These are phyloP conservation scores for Rutstroemia sp. DNA, from an alignment of 2,329 filamentous ascomycete genomes.

Conservation along the genomic window DNA sequence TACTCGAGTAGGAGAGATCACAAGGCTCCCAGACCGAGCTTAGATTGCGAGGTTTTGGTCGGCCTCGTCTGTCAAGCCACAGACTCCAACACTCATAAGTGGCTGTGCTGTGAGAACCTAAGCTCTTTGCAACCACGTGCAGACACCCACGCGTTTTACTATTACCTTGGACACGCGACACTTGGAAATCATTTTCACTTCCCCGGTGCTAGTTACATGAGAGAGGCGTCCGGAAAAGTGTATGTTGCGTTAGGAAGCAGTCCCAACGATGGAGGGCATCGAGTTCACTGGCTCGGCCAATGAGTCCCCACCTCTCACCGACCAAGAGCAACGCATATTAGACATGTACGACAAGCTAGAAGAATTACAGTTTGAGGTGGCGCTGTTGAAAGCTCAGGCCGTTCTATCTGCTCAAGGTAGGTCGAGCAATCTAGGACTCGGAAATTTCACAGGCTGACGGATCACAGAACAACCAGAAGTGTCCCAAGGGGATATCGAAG, in stretches of 20 bases:
- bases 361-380: constrained; percentile 64
- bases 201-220: not conserved
- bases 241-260: constrained; percentile 5
- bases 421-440: not conserved
- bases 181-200: too few relatives aligned
- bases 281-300: constrained; percentile 13
- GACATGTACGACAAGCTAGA: constrained; percentile 65
- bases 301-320: constrained; percentile 47
- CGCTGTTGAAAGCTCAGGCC: constrained; percentile 47
- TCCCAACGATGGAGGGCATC: constrained; percentile 23
- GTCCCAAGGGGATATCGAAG: constrained; percentile 44
- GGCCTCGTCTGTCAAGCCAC: constrained; percentile 7
- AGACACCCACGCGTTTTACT: too few relatives aligned
- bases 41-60: not conserved
- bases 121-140: not conserved
- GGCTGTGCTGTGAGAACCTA: not conserved
- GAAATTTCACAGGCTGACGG: constrained; percentile 13
- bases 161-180: too few relatives aligned
- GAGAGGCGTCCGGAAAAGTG: not conserved
- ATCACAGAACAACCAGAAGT: constrained; percentile 27
- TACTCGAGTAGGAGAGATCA: constrained; percentile 5
- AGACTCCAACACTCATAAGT: not conserved
- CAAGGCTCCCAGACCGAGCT: constrained; percentile 11
- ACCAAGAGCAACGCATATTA: constrained; percentile 58
- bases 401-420: constrained; percentile 22